Base-by-base conservation (phyloP, 73 alveolate genomes). In the Paramecium biaurelia region DNA sequence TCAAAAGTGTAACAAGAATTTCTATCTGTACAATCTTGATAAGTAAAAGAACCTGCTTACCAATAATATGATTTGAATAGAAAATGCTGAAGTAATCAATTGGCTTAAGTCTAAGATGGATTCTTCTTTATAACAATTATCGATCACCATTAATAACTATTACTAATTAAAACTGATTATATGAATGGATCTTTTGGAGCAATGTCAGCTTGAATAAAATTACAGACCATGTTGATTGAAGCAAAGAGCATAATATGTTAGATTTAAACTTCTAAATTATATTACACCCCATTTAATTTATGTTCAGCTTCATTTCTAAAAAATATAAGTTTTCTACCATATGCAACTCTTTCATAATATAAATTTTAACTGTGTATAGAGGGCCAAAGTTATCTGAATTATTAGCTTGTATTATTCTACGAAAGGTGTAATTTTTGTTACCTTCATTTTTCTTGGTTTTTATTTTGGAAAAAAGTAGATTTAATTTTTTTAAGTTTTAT, bases 301-400 rank as follows among this genome's bases (percentile, higher is more conserved):
- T 79, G 90, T 42, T 79, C 90, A 24, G 90, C 34, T 79, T 79
- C 90, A 24, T 57, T 43, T 79, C 90, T 79, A 45, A 79, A 79
- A n/a, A 37, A 34, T 18, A 79, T 79, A 12, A 30, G 11, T 32
- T 38, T 41, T 20, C 74, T 76, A 12, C 28, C 42, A 79, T 79
- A 79, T 21, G 90, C 45, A 23, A 45, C 74, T 43, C 74, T 79
- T 12, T 30, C 42, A 14, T 24, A 24, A n/a, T 21, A 21, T 15
- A 53, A 28, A 24, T 42, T n/a, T n/a, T 79, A 24, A 47, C 74
- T 11, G 90, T 20, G 37, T 79, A 79, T 5, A 79, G 11, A 5
- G 90, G 57, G 1, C 90, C 76, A 10, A 79, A 23, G 45, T 42
- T 42, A 18, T n/a, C 47, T 10, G 11, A 5, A 23, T 58, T 32